Percentiles rank a stretch among this genome's conserved stretches.
phyloP scores from a whole-genome alignment of 1,284 basidiomycete species.

The Schizophyllum amplum region DNA sequence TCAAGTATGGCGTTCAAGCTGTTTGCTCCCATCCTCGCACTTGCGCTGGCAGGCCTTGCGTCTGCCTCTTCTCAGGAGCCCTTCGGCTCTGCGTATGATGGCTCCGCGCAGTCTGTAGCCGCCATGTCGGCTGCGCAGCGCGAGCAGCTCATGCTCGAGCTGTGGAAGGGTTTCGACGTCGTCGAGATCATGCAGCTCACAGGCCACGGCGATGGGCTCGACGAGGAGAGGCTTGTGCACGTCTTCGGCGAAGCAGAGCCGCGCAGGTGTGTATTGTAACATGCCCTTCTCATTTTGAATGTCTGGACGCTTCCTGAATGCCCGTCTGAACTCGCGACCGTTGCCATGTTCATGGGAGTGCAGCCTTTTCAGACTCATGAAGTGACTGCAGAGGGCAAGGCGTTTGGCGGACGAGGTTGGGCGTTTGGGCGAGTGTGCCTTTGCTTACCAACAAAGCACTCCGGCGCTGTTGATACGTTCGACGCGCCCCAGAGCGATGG shows the following conservation, averaged over 20 bases:
- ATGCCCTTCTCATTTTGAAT: too few relatives aligned
- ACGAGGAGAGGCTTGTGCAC: background rate
- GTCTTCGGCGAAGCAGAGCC: background rate
- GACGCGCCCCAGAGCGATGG: too few relatives aligned
- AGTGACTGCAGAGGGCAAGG: too few relatives aligned
- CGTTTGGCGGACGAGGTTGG: too few relatives aligned
- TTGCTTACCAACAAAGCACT: too few relatives aligned
- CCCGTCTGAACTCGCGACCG: too few relatives aligned
- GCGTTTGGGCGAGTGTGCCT: too few relatives aligned
- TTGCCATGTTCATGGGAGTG: too few relatives aligned
- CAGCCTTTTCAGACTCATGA: too few relatives aligned
- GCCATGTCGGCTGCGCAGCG: background rate
- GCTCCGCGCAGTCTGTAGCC: background rate
- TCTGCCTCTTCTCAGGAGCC: background rate
- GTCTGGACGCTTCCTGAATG: too few relatives aligned
- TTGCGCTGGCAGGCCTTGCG: background rate
- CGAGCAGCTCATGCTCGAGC: background rate
- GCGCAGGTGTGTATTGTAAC: background rate
- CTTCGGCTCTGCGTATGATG: background rate
- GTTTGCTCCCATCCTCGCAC: background rate
- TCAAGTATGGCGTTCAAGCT: background rate
- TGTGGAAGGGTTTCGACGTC: background rate
- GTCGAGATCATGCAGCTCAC: background rate
- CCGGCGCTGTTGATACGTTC: too few relatives aligned
- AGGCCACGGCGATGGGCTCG: background rate